Evolutionary conservation across 495 filamentous ascomycete species (phyloP), one percentile per base, ranked within the genome.

Genomic region (Talaromyces proteolyticus): DNA sequence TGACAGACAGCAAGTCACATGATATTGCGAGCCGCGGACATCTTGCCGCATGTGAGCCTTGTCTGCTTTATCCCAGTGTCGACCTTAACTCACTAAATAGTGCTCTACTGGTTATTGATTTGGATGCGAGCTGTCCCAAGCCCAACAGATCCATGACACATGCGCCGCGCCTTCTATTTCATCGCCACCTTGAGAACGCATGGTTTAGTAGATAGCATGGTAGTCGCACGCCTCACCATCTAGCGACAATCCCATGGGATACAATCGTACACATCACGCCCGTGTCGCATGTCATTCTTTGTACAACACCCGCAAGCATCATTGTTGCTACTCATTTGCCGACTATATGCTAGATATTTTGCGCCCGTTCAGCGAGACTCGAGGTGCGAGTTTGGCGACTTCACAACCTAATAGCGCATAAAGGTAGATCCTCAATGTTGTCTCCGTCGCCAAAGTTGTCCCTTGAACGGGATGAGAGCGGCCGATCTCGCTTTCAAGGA

Each of bases 401-500:
- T 34, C 8, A 34, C 14, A 34, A 1, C 29, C 29, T 34, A 34
- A 10, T 14, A 14, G 14, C 14, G 8, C 29, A 25, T 45, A 43
- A 63, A 54, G 45, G 72, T 73, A 68, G 65, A n/a, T 6, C 37
- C 17, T 23, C 42, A 46, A 42, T 50, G 50, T 52, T 50, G 43
- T 42, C 53, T 20, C 53, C 47, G 24, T 55, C 61, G 51, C 56
- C 54, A 52, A 63, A 60, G 48, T 47, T 51, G 50, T 58, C 67
- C 17, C 53, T 69, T 4, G 65, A 73, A 55, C 57, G 55, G 48
- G 48, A 60, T 39, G 48, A 53, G 44, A 51, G 75, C 68, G 74
- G 70, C 51, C 51, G 65, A 49, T 39, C 59, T 43, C 57, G 80
- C 52, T 98, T 94, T 61, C 69, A 72, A 43, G 93, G 93, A 23